phyloP scores from a whole-genome alignment of 345 rosid species.

The Abelmoschus esculentus region DNA sequence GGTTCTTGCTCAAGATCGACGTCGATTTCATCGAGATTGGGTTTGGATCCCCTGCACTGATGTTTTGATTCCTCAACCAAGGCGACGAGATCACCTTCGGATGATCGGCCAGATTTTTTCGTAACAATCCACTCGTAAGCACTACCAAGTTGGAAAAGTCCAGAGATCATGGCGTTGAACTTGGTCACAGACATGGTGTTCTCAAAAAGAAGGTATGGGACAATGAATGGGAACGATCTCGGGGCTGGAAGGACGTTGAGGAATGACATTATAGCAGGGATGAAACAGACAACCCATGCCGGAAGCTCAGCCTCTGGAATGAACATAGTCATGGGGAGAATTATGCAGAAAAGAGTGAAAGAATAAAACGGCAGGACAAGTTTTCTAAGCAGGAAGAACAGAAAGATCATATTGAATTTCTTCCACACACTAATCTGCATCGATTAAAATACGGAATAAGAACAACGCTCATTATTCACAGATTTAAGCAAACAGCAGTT shows the following conservation, averaged over 20 bases:
- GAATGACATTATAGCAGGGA: slow-evolving; percentile 92
- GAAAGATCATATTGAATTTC: slow-evolving; percentile 87
- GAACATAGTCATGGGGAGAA: slow-evolving; percentile 28
- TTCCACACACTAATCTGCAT: slow-evolving; percentile 77
- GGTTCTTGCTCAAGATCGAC: slow-evolving; percentile 37
- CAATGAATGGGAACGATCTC: slow-evolving; percentile 81
- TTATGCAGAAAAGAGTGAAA: slow-evolving; percentile 88
- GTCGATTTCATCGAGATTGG: slow-evolving; percentile 44
- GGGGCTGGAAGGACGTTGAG: slow-evolving; percentile 91
- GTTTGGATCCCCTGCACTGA: slow-evolving; percentile 45
- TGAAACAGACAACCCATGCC: slow-evolving; percentile 89
- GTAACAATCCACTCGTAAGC: slow-evolving; percentile 96
- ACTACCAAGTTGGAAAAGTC: slow-evolving; percentile 91
- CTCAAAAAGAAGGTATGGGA: slow-evolving; percentile 93
- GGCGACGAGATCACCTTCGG: slow-evolving; percentile 73
- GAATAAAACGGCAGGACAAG: slow-evolving; percentile 86
- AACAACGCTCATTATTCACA: background rate
- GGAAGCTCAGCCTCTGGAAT: slow-evolving; percentile 23
- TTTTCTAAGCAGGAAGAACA: slow-evolving; percentile 79
- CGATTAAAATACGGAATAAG: slow-evolving; percentile 2
- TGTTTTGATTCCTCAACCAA: slow-evolving; percentile 46
- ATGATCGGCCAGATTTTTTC: slow-evolving; percentile 84
- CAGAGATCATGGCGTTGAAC: slow-evolving; percentile 93
- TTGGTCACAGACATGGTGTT: slow-evolving; percentile 96
- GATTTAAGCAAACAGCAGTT: background rate